phyloP scores from a whole-genome alignment of 2,329 filamentous ascomycete genomes.

The Rhytidhysteron rufulum region DNA sequence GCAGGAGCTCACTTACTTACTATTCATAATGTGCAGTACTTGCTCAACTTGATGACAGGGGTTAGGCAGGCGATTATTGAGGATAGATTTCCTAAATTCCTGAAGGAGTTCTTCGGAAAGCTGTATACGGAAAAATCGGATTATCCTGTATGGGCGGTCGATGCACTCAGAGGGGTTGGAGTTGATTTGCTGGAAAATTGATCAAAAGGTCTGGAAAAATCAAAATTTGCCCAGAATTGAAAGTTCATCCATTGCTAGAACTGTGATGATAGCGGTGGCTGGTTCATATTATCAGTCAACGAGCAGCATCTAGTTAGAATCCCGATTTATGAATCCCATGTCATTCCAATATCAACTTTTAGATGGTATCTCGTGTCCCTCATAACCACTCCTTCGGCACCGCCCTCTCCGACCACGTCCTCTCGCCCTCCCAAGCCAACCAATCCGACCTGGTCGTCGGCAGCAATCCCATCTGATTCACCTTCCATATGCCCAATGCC shows the following conservation, averaged over 20 bases:
- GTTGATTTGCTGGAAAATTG: constrained; percentile 45
- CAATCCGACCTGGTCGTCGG: constrained; percentile 97
- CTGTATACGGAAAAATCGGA: constrained; percentile 64
- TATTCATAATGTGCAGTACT: constrained; percentile 94
- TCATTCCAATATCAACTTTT: no score
- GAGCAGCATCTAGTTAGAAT: no score
- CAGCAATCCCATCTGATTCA: constrained; percentile 92
- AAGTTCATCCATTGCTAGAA: no score
- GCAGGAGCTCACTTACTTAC: constrained; percentile 82
- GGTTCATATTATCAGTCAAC: no score
- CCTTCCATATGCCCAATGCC: constrained; percentile 88
- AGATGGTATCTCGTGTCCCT: no score
- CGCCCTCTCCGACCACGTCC: constrained; percentile 41
- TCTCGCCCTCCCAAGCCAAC: constrained; percentile 87
- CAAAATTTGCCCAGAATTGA: no score
- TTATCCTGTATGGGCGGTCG: constrained; percentile 81
- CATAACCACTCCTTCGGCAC: constrained; percentile 34
- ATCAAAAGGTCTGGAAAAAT: no score
- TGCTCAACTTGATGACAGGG: constrained; percentile 76
- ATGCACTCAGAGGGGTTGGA: constrained; percentile 72
- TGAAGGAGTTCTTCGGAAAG: constrained; percentile 72
- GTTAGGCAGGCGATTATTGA: constrained; percentile 74
- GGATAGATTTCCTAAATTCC: constrained; percentile 73
- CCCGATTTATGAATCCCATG: no score
- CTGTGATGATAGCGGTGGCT: no score